Percentiles rank a stretch among this genome's conserved stretches.
phyloP scores from a whole-genome alignment of 768 basidiomycete species.

The Panaeolus cyanescens region DNA sequence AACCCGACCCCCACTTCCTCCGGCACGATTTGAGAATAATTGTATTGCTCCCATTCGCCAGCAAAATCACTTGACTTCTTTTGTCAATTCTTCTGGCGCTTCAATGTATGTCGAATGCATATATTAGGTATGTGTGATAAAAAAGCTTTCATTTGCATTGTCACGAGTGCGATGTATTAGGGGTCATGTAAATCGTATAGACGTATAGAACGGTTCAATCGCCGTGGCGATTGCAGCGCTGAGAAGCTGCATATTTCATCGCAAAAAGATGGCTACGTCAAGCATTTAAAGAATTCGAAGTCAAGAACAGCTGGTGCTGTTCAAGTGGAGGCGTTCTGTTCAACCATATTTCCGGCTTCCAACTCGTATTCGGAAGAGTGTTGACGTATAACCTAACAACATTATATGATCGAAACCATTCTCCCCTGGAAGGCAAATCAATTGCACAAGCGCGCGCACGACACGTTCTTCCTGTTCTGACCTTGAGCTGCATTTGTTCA shows the following conservation, averaged over 20 bases:
- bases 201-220: too few relatives aligned
- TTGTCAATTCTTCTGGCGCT: background rate
- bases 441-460: too few relatives aligned
- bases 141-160: background rate
- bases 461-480: too few relatives aligned
- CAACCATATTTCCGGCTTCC: background rate
- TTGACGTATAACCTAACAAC: too few relatives aligned
- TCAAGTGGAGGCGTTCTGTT: background rate
- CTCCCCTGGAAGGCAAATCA: too few relatives aligned
- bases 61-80: background rate
- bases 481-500: too few relatives aligned
- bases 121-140: background rate
- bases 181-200: too few relatives aligned
- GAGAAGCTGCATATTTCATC: background rate
- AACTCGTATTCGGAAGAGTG: background rate
- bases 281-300: background rate
- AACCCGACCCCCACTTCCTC: background rate
- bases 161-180: background rate
- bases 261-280: background rate
- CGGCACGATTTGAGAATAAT: background rate
- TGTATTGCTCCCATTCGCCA: background rate
- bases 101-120: background rate
- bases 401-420: too few relatives aligned
- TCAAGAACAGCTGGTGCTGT: background rate
- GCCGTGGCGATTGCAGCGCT: background rate